A percentile compares a stretch with the other conserved stretches of the same genome.
Evolutionary conservation across 2,329 filamentous ascomycete genomes (phyloP).

Genomic region (Hirsutella minnesotensis): DNA sequence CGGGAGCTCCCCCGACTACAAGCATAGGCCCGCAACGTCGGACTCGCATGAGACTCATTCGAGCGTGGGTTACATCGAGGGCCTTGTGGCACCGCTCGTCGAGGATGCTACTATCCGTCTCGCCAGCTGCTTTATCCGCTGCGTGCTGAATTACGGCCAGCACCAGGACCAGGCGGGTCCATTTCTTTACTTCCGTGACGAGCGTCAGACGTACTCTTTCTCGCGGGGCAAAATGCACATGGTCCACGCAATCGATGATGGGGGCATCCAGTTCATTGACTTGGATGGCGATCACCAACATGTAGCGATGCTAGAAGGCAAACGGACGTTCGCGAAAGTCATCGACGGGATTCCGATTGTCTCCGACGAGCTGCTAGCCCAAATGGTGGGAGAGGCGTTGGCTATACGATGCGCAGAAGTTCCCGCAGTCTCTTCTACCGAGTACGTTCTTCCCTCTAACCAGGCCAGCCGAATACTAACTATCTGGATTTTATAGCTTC

Average conservation of each 20-base stretch:
- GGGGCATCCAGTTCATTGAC: slow-evolving; percentile 1
- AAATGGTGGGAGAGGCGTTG: background rate
- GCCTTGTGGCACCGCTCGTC: background rate
- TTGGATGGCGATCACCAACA: background rate
- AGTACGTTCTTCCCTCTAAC: slow-evolving; percentile 1
- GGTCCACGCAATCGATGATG: slow-evolving; percentile 2
- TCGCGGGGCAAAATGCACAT: background rate
- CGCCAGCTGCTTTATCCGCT: background rate
- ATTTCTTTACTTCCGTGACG: slow-evolving; percentile 1
- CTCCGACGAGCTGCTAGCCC: background rate
- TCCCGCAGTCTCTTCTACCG: background rate
- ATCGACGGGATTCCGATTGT: background rate
- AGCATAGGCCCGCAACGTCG: background rate
- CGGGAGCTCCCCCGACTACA: background rate
- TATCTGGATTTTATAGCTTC: background rate
- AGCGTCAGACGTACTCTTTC: background rate
- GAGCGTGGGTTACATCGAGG: slow-evolving; percentile 1
- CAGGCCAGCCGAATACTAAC: background rate
- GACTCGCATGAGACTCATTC: background rate
- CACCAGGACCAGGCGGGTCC: background rate
- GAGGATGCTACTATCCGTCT: slow-evolving; percentile 2
- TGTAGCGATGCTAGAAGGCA: background rate
- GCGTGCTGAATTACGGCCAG: slow-evolving; percentile 2
- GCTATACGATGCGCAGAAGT: background rate
- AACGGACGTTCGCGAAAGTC: background rate